Percentiles rank a stretch among this genome's conserved stretches.
Evolutionary conservation across 345 rosid genomes (phyloP).

Genomic region (Zanthoxylum bungeanum): DNA sequence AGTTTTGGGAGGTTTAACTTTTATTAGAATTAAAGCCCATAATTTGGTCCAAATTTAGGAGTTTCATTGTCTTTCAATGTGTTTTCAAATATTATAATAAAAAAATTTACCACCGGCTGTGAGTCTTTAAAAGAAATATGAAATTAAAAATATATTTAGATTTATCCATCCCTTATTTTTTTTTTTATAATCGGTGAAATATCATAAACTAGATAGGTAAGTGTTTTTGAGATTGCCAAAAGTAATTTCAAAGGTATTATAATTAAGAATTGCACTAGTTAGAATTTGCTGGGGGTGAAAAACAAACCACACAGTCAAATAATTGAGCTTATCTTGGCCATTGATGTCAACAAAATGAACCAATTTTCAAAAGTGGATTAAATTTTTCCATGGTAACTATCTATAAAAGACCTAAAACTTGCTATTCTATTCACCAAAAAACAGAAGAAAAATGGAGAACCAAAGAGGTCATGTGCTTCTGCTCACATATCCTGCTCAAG

Average conservation of each 20-base stretch:
- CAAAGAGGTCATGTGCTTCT: conserved; percentile 28
- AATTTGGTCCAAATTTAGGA: too few relatives aligned
- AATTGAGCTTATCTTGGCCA: not conserved
- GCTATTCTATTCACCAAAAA: not conserved
- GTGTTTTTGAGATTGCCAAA: not conserved
- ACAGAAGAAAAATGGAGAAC: conserved; percentile 11
- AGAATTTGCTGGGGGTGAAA: not conserved
- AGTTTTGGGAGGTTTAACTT: too few relatives aligned
- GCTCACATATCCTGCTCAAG: conserved; percentile 38
- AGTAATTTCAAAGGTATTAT: not conserved
- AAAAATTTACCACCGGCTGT: too few relatives aligned
- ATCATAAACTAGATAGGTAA: too few relatives aligned
- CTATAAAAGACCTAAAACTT: not conserved
- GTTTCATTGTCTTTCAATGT: too few relatives aligned
- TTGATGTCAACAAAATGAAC: not conserved
- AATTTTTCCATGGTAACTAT: not conserved
- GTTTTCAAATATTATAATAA: too few relatives aligned
- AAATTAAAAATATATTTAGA: too few relatives aligned
- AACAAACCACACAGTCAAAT: not conserved
- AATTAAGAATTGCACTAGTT: not conserved
- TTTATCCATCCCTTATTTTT: too few relatives aligned
- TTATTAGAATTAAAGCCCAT: too few relatives aligned
- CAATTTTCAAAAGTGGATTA: not conserved
- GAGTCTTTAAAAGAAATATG: too few relatives aligned
- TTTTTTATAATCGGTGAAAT: too few relatives aligned